These are phyloP conservation scores for Trifolium repens DNA, from an alignment of 306 rosid genomes.

Conservation along the genomic window DNA sequence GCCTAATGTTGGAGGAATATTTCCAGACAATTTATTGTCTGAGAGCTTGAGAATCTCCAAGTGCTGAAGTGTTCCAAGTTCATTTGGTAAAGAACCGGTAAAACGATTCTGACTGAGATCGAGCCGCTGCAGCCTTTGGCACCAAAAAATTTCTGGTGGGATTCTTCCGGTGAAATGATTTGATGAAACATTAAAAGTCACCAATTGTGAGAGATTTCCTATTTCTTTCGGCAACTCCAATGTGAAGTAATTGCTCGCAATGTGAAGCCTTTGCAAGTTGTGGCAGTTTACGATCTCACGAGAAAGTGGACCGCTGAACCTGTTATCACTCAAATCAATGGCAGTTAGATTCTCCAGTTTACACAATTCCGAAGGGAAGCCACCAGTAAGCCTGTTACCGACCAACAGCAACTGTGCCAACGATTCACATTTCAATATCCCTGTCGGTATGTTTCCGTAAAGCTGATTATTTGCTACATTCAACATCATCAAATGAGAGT, in stretches of 20 bases:
- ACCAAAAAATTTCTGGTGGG: conserved; percentile 66
- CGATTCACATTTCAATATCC: conserved; percentile 64
- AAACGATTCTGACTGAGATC: conserved; percentile 82
- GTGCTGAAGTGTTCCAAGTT: conserved; percentile 78
- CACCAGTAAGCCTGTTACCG: conserved; percentile 74
- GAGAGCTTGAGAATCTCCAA: conserved; percentile 88
- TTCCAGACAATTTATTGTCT: conserved; percentile 71
- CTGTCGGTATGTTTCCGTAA: conserved; percentile 70
- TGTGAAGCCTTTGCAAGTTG: conserved; percentile 85
- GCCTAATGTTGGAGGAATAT: conserved; percentile 70
- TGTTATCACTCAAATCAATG: conserved; percentile 76
- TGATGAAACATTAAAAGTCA: conserved; percentile 82
- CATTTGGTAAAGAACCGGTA: conserved; percentile 63
- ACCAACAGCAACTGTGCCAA: conserved; percentile 70
- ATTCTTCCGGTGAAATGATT: conserved; percentile 69
- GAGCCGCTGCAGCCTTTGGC: conserved; percentile 85
- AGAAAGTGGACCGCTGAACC: conserved; percentile 80
- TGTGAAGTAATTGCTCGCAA: conserved; percentile 77
- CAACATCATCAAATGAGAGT: conserved; percentile 67
- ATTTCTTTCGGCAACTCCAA: conserved; percentile 82
- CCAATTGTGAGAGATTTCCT: conserved; percentile 80
- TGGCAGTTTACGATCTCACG: conserved; percentile 63
- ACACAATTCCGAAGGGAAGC: conserved; percentile 80
- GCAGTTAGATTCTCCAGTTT: conserved; percentile 72
- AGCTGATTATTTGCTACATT: conserved; percentile 70